Evolutionary conservation across 768 basidiomycete genomes (phyloP), one percentile per base, ranked within the genome.

Genomic region (Naganishia vaughanmartiniae): DNA sequence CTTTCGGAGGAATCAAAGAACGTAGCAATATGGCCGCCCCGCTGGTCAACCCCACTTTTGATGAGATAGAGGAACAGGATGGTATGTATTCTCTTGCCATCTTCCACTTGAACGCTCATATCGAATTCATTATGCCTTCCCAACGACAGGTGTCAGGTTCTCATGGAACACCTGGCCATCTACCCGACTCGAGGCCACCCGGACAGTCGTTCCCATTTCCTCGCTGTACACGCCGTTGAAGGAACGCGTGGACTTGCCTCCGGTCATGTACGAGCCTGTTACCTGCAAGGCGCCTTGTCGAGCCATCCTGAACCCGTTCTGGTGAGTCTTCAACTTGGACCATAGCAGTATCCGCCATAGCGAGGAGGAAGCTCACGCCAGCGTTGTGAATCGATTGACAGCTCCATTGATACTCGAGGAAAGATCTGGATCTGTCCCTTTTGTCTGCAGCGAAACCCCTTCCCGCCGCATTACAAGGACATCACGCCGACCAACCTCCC

Each of bases 391-490:
- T 5, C 17, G 9, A n/a, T 30, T 24, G 77, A 28, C 79, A 98
- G 96, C 81, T 95, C 97, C 85, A 94, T 99, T 78, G 96, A 98
- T 83, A 92, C 97, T 73, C 88, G 96, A 77, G 95, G 91, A 76
- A 98, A 98, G 83, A 87, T 99, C 66, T 99, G 96, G 96, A 99
- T 98, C 74, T 99, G 96, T 78, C 96, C 96, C 4, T 98, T 99
- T 84, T 99, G 96, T 83, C 85, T 99, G 65, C 89, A 91, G 42
- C 89, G 96, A 71, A 99, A 98, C 81, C 88, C 94, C 2, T 97
- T 99, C 84, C 96, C 96, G 5, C 91, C 92, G 0, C 95, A 99
- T 81, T 99, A 99, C 86, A 95, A 96, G 83, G 95, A 98, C 80
- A 95, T 99, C 74, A 93, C 93, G 56, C 90, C 90, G 82, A 94